Evolutionary conservation across 129 eudicot species (phyloP).

Genomic region (Centaurea solstitialis): DNA sequence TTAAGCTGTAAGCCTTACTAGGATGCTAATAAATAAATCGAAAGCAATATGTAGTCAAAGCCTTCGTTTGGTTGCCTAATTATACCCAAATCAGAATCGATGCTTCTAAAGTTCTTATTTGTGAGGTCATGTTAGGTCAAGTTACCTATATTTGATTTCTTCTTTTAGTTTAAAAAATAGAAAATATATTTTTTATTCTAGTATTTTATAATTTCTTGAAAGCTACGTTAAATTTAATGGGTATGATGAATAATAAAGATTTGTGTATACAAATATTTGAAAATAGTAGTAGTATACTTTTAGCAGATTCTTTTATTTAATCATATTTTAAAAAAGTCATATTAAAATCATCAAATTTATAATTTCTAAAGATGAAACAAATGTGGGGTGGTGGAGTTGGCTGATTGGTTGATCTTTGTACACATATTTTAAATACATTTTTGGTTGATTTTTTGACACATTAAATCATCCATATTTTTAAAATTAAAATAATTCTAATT

Average conservation of each 20-base stretch:
- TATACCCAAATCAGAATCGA: constrained; percentile 13
- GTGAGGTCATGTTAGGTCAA: not conserved
- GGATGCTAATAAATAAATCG: too few species aligned
- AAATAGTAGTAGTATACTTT: not conserved
- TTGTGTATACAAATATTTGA: not conserved
- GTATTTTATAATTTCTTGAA: not conserved
- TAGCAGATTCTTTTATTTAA: not conserved
- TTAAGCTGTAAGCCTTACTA: too few species aligned
- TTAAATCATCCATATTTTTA: not conserved
- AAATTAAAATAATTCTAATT: too few species aligned
- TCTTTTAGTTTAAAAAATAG: not conserved
- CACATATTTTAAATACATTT: not conserved
- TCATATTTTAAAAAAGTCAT: too few species aligned
- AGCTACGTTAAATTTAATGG: not conserved
- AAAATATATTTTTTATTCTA: not conserved
- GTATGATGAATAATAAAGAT: not conserved
- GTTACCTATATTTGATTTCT: not conserved
- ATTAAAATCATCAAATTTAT: too few species aligned
- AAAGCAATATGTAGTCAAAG: not conserved
- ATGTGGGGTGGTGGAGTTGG: not conserved
- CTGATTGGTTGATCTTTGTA: not conserved
- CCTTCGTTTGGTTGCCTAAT: constrained; percentile 8
- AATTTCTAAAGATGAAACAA: not conserved
- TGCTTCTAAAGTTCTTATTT: not conserved
- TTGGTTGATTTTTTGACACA: not conserved